Base-by-base conservation (phyloP, 306 rosid species). In the Cicer bijugum region DNA sequence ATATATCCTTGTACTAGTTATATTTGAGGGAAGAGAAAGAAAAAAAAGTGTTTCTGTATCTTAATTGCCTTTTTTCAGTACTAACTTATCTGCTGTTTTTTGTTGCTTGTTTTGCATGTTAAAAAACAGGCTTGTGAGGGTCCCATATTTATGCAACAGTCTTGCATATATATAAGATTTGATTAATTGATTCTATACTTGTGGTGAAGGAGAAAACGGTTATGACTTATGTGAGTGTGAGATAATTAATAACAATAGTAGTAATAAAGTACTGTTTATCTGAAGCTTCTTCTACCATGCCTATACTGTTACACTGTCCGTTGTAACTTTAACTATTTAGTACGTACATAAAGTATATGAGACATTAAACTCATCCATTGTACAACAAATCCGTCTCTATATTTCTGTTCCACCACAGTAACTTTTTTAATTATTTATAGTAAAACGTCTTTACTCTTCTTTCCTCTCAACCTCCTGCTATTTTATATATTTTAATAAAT, bases 131-230 rank as follows among this genome's bases (percentile, higher is more conserved):
- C 43, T 35, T 11, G 37, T 67, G 57, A 69, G 83, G 85, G 52
- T 75, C 84, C 84, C 43, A 15, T 77, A 20, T 44, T 47, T 58
- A 60, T 66, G 86, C 76, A 69, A 82, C 85, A 83, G 74, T 84
- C 81, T 78, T 75, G 76, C 75, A 81, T 81, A 68, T 44, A 57
- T 81, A 71, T 43, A 28, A 44, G 61, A 69, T 79, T 82, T 78
- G 78, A 71, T 85, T 80, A 84, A 84, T 40, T 6, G 44, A 40
- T 7, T 40, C 85, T 55, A 75, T 4, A 9, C 33, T 28, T 28
- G 33, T 66, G 75, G 40, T 77, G 82, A 79, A 67, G 46, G 78
- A 79, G 81, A 70, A 76, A 84, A 84, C 75, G 79, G 82, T 80
- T 33, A 64, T 70, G 81, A 78, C 33, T 28, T 28, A 3, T 28